Conservation (phyloP, 129 eudicot genomes). For the Kitagawia praeruptora region DNA sequence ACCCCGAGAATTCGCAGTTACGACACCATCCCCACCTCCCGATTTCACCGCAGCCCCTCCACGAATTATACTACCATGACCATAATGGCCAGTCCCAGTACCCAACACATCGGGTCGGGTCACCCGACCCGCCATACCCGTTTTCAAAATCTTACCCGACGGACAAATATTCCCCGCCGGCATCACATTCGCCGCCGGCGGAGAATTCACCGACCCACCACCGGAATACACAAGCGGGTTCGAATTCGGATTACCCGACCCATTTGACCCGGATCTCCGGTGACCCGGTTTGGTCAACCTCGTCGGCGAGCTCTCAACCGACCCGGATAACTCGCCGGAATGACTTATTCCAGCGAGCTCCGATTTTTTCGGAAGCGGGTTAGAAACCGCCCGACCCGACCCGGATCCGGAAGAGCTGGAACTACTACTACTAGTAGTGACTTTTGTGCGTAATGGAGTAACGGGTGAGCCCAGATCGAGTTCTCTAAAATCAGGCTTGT, state of each 20-base stretch:
- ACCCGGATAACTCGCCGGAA: constrained; percentile 67
- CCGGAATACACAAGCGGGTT: constrained; percentile 19
- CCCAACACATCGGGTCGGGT: constrained; percentile 57
- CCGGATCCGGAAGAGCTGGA: constrained; percentile 91
- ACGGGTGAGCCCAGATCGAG: constrained; percentile 90
- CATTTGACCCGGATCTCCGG: constrained; percentile 40
- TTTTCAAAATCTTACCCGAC: constrained; percentile 55
- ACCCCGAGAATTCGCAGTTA: constrained; percentile 12
- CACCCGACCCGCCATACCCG: constrained; percentile 52
- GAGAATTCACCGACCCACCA: constrained; percentile 53
- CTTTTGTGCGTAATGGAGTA: constrained; percentile 49
- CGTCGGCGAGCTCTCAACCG: constrained; percentile 56
- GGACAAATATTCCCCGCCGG: constrained; percentile 86
- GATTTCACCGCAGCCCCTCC: constrained; percentile 36
- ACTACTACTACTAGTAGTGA: constrained; percentile 46
- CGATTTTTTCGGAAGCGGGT: constrained; percentile 15
- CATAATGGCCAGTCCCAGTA: constrained; percentile 59
- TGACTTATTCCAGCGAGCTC: constrained; percentile 35
- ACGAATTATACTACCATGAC: constrained; percentile 91
- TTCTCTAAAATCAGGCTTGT: constrained; percentile 77
- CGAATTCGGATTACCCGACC: constrained; percentile 10
- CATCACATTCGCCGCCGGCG: constrained; percentile 42
- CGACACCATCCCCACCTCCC: constrained; percentile 10
- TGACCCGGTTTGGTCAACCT: constrained; percentile 30
- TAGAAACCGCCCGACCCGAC: constrained; percentile 44